phyloP scores from a whole-genome alignment of 2,329 filamentous ascomycete genomes.

The Diaporthe capsici region DNA sequence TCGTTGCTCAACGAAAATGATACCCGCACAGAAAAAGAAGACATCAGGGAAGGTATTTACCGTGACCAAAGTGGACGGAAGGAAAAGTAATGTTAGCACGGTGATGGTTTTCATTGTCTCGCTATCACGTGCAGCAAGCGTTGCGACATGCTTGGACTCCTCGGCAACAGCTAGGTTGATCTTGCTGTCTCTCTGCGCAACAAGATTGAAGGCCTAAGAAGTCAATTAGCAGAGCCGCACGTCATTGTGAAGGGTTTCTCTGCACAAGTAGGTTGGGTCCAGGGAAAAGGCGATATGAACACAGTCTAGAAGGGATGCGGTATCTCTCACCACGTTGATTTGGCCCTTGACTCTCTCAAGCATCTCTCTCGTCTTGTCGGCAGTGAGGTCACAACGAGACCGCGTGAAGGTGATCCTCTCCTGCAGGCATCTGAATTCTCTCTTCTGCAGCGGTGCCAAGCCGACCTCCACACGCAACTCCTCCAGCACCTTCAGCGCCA shows the following conservation, averaged over 20 bases:
- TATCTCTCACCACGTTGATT: constrained; percentile 28
- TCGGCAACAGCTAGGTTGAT: constrained; percentile 28
- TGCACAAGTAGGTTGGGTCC: background rate
- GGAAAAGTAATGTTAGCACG: constrained; percentile 26
- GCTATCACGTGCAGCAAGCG: constrained; percentile 32
- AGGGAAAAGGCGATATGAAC: background rate
- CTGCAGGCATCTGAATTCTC: background rate
- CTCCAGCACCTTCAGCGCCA: background rate
- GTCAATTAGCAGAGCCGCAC: background rate
- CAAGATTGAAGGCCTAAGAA: constrained; percentile 34
- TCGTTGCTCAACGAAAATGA: too few species aligned
- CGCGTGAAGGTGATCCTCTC: constrained; percentile 33
- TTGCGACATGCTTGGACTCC: constrained; percentile 25
- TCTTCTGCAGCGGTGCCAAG: background rate
- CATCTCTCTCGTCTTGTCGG: constrained; percentile 31
- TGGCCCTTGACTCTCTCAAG: constrained; percentile 27
- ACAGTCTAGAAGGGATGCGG: accelerated
- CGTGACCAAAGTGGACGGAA: constrained; percentile 26
- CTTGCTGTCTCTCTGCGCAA: constrained; percentile 34
- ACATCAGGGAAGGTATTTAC: background rate
- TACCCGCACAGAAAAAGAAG: too few species aligned
- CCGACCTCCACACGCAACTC: background rate
- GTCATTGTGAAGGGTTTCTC: accelerated
- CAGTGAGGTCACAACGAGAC: constrained; percentile 17
- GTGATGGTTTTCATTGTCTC: constrained; percentile 38